Evolutionary conservation across 2,329 filamentous ascomycete genomes (phyloP), one percentile per base, ranked within the genome.

Genomic region (Emericellopsis atlantica): DNA sequence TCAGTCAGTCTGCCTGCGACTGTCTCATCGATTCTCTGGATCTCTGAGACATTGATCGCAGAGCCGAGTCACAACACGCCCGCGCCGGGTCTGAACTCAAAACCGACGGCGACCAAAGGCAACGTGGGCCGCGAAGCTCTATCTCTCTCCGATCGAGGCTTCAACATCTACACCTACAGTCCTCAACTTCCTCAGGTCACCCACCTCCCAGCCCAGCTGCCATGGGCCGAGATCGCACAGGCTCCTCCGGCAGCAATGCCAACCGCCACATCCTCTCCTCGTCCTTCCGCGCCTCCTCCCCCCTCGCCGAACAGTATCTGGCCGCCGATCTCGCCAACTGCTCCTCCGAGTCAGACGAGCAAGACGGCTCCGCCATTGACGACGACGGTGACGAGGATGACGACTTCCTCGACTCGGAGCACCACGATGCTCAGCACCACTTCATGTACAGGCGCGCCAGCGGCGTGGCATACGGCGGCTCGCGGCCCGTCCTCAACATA

Each of bases 371-470:
- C 15, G 32, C 16, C 11, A 56, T 54, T 32, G 50, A 54, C 26
- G 51, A 57, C 16, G 54, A 54, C 26, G 51, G 57, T 15, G 54
- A 54, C 22, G 56, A 56, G 14, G 52, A 49, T 23, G 60, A 59
- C 5, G 26, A 29, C 26, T 7, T 9, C 26, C 26, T 29, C 4
- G 26, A 29, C 26, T 29, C 26, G 26, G 26, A 29, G 6, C 48
- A 55, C 40, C 55, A 65, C 39, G 54, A 66, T 36, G 62, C 62
- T 10, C 52, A 54, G 15, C 61, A 61, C n/a, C 70, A 64, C 42
- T 65, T 59, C 54, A 70, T 69, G 50, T 95, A 92, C 62, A 77
- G 84, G 42, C 75, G 87, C 36, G 85, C 87, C 1, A 84, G 79
- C 49, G 83, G 81, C 54, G 79, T 92, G 35, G 79, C 81, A 24